Conservation (phyloP, 306 rosid genomes). For the Quillaja saponaria region DNA sequence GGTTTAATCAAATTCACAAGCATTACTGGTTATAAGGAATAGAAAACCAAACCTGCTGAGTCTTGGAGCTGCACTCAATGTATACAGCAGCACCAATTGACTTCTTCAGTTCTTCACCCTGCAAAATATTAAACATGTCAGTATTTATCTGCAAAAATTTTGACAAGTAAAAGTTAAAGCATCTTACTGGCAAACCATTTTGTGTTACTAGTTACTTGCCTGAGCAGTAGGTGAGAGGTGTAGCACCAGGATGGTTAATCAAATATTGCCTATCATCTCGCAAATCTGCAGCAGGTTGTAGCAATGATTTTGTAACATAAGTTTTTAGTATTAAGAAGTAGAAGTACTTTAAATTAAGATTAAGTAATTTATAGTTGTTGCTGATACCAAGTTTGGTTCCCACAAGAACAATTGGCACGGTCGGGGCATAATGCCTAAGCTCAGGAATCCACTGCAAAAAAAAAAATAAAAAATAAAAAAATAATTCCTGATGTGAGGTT, state of each 20-base stretch:
- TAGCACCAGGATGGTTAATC: slow-evolving; percentile 65
- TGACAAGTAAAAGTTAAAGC: too few relatives aligned
- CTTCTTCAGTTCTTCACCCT: slow-evolving; percentile 95
- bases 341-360: too few relatives aligned
- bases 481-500: slow-evolving; percentile 23
- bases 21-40: neutral
- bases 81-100: slow-evolving; percentile 88
- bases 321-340: too few relatives aligned
- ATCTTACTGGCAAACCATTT: too few relatives aligned
- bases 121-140: neutral
- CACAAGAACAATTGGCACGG: slow-evolving; percentile 67
- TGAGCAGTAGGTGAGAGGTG: slow-evolving; percentile 58
- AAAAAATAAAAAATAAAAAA: neutral
- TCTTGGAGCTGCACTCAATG: slow-evolving; percentile 94
- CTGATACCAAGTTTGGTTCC: slow-evolving; percentile 57
- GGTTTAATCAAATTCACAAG: neutral
- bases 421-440: slow-evolving; percentile 76
- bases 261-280: slow-evolving; percentile 59
- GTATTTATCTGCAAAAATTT: neutral
- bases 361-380: slow-evolving; percentile 13
- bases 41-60: slow-evolving; percentile 67
- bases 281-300: slow-evolving; percentile 41
- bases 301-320: too few relatives aligned
- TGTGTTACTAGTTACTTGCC: slow-evolving; percentile 30
- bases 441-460: slow-evolving; percentile 76